These are phyloP conservation scores for Coniochaeta prunicola DNA, from an alignment of 2,329 filamentous ascomycete species.

Conservation along the genomic window DNA sequence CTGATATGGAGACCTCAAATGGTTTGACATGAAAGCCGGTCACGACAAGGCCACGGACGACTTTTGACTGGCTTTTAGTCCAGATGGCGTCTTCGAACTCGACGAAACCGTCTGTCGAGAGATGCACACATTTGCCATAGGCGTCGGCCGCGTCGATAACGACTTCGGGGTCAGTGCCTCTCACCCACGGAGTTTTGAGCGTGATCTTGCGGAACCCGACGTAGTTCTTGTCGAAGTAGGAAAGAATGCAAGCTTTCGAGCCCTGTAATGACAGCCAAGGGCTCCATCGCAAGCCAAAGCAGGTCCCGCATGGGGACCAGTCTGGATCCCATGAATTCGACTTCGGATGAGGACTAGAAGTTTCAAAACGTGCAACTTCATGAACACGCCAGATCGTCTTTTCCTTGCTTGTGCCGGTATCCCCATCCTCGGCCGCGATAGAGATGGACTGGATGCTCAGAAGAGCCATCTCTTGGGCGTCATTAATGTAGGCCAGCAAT, in stretches of 20 bases:
- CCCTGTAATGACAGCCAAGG: conserved; percentile 36
- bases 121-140: conserved; percentile 40
- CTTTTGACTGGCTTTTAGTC: conserved; percentile 25
- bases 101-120: conserved; percentile 46
- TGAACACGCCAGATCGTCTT: conserved; percentile 37
- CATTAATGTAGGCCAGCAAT: conserved; percentile 44
- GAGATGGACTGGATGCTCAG: conserved; percentile 37
- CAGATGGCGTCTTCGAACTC: conserved; percentile 47
- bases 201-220: conserved; percentile 48
- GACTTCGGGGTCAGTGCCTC: conserved; percentile 27
- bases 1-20: conserved; percentile 40
- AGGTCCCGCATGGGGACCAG: conserved; percentile 38
- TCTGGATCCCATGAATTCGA: conserved; percentile 37
- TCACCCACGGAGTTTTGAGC: conserved; percentile 26
- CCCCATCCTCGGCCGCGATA: conserved; percentile 11
- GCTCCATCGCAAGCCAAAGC: conserved; percentile 46
- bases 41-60: conserved; percentile 46
- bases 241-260: conserved; percentile 34
- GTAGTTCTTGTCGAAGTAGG: conserved; percentile 43
- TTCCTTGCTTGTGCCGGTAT: conserved; percentile 5
- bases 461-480: conserved; percentile 41
- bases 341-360: conserved; percentile 34
- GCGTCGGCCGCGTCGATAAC: conserved; percentile 32
- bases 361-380: conserved; percentile 42
- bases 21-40: conserved; percentile 42